These are phyloP conservation scores for Coprinopsis strossmayeri DNA, from an alignment of 768 basidiomycete species.

Conservation along the genomic window DNA sequence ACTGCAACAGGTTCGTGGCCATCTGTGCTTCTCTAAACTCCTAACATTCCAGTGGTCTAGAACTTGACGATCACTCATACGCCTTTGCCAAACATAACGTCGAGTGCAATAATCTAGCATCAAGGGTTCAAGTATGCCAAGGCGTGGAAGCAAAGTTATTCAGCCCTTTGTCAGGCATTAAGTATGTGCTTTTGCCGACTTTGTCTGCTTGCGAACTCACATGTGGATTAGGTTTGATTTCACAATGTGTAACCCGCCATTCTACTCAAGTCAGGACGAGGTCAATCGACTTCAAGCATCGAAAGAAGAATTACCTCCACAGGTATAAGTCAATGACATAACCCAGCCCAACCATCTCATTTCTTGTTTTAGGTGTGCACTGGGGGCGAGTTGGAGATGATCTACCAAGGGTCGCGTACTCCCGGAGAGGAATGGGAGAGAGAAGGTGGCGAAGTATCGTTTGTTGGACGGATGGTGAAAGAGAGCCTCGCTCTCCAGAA, in stretches of 20 bases:
- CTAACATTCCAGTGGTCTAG: constrained; percentile 28
- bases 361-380: background rate
- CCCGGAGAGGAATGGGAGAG: background rate
- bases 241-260: constrained; percentile 96
- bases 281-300: constrained; percentile 44
- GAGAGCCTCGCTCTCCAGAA: constrained; percentile 55
- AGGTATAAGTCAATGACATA: background rate
- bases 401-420: background rate
- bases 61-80: constrained; percentile 64
- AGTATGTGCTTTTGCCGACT: constrained; percentile 10
- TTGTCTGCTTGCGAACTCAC: no score
- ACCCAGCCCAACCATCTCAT: background rate
- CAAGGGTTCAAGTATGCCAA: constrained; percentile 43
- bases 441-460: constrained; percentile 72
- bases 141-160: constrained; percentile 12
- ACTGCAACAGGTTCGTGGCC: constrained; percentile 59
- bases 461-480: constrained; percentile 69
- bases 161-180: constrained; percentile 33
- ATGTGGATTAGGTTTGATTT: constrained; percentile 57
- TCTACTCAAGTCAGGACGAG: constrained; percentile 76
- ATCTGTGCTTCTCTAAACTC: background rate
- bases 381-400: constrained; percentile 3
- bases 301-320: constrained; percentile 45
- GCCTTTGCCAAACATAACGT: constrained; percentile 53
- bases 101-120: constrained; percentile 42